Conservation (phyloP, 192 early-diverging fungal species). For the Mortierella antarctica region DNA sequence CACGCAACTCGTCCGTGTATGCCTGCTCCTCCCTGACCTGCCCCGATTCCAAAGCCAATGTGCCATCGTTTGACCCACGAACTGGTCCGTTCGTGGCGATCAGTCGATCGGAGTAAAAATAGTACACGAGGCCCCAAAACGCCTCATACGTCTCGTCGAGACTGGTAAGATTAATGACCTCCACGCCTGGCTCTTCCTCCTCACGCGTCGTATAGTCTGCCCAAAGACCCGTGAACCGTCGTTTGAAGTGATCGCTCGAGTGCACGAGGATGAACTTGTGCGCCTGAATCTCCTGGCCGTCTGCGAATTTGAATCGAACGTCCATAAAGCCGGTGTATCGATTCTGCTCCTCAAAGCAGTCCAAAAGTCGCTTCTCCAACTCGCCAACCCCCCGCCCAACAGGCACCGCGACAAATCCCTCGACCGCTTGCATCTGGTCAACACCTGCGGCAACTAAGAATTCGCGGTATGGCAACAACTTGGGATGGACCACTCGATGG, state of each 20-base stretch:
- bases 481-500: neutral
- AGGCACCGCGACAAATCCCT: neutral
- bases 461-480: neutral
- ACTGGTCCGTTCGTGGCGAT: slow-evolving; percentile 3
- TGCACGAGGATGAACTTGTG: slow-evolving; percentile 27
- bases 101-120: slow-evolving; percentile 15
- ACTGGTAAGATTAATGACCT: slow-evolving; percentile 18
- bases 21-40: neutral
- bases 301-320: slow-evolving; percentile 14
- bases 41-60: neutral
- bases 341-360: slow-evolving; percentile 22
- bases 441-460: slow-evolving; percentile 26
- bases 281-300: slow-evolving; percentile 9
- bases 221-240: slow-evolving; percentile 17
- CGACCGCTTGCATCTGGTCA: slow-evolving; percentile 2
- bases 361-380: slow-evolving; percentile 1
- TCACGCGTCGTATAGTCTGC: neutral
- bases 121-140: slow-evolving; percentile 23
- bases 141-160: neutral
- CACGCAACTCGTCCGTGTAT: neutral
- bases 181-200: neutral
- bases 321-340: slow-evolving; percentile 26
- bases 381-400: neutral
- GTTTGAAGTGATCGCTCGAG: slow-evolving; percentile 8
- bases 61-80: neutral